phyloP scores from a whole-genome alignment of 202 grass and related monocot genomes.

The Eragrostis tef region DNA sequence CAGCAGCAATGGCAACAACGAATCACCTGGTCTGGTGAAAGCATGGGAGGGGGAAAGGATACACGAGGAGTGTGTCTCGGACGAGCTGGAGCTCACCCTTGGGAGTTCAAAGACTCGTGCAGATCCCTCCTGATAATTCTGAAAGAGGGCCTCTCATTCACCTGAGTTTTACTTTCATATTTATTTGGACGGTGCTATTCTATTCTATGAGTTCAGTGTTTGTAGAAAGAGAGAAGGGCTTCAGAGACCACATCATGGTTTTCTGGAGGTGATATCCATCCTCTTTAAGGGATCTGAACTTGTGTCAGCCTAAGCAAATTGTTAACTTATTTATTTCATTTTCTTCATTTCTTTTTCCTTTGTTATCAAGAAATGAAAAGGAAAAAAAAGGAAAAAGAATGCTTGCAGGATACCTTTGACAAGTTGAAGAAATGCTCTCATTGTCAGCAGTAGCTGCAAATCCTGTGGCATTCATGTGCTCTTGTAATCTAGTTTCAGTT shows the following conservation, averaged over 20 bases:
- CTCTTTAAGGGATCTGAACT: slow-evolving; percentile 58
- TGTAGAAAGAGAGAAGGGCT: slow-evolving; percentile 64
- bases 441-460: slow-evolving; percentile 25
- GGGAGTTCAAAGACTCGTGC: slow-evolving; percentile 73
- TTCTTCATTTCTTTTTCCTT: slow-evolving; percentile 28
- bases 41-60: slow-evolving; percentile 95
- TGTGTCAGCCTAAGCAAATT: slow-evolving; percentile 50
- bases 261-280: slow-evolving; percentile 60
- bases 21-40: slow-evolving; percentile 57
- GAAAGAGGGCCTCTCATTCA: slow-evolving; percentile 12
- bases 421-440: slow-evolving; percentile 22
- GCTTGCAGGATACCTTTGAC: slow-evolving; percentile 35
- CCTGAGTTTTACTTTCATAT: slow-evolving; percentile 42
- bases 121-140: slow-evolving; percentile 50
- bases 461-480: slow-evolving; percentile 46
- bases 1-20: slow-evolving; percentile 60
- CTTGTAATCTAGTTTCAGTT: slow-evolving; percentile 44
- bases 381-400: slow-evolving; percentile 17
- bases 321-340: slow-evolving; percentile 53
- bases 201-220: slow-evolving; percentile 53
- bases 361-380: slow-evolving; percentile 37
- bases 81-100: slow-evolving; percentile 94
- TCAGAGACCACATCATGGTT: slow-evolving; percentile 42
- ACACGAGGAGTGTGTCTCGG: slow-evolving; percentile 85
- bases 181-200: slow-evolving; percentile 42